Base-by-base conservation (phyloP, 1,139 yeast species). In the Hyphopichia burtonii region DNA sequence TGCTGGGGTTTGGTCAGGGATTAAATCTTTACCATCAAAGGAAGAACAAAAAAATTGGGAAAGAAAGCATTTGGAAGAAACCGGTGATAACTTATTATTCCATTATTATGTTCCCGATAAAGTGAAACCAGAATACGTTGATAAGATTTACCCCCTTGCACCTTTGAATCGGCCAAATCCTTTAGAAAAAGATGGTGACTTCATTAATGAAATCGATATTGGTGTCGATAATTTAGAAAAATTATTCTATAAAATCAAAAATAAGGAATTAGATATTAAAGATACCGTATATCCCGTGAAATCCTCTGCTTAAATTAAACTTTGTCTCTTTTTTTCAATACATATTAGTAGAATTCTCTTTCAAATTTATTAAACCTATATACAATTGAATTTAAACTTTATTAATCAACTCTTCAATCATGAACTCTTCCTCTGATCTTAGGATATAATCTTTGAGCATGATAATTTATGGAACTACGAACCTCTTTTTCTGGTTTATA, bases 401-500 rank as follows among this genome's bases (percentile, higher is more conserved):
- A n/a, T n/a, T n/a, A n/a, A n/a, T n/a, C n/a, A n/a, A n/a, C n/a
- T n/a, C n/a, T n/a, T 14, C 20, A 85, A 66, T 86, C 94, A 56
- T 83, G 83, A 34, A 83, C 82, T 55, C 78, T 82, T 36, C 93
- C 91, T 62, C 80, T 80, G 55, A 90, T 82, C 67, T 82, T 86
- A 44, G 87, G 85, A 58, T 87, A 80, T 53, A 89, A 74, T 65
- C 96, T 79, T 23, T 85, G 77, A 28, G 96, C 90, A 59, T 88
- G 96, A 63, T 86, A 86, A 66, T 88, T 87, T 58, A 86, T 81
- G 19, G 87, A 78, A 39, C 70, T 62, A 38, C 63, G 50, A 35
- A 58, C 58, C 31, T 82, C 79, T 53, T 71, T 71, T 44, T 67
- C 66, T 46, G 76, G 73, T 56, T 74, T 71, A 54, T 65, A 64